These are phyloP conservation scores for Lecanicillium sp. DNA, from an alignment of 2,329 filamentous ascomycete species.

Conservation along the genomic window DNA sequence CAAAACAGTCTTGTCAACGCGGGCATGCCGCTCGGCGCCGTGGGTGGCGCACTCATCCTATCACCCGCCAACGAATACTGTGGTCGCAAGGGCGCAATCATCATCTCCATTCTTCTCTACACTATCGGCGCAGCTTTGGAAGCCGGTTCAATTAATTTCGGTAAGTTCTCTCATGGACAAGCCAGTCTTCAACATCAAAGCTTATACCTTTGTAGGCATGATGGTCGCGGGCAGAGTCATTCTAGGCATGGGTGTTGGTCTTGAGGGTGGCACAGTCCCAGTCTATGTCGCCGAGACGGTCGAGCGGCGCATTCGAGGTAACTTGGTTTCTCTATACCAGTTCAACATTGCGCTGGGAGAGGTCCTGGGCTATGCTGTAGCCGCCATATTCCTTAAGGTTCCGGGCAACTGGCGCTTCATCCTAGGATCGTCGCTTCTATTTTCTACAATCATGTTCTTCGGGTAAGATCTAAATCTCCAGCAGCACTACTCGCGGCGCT, in stretches of 20 bases:
- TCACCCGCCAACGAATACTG: slow-evolving; percentile 62
- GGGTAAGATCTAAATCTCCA: slow-evolving; percentile 20
- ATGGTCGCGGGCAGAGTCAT: slow-evolving; percentile 63
- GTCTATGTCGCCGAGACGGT: slow-evolving; percentile 71
- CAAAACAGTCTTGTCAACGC: slow-evolving; percentile 63
- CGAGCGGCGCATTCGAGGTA: slow-evolving; percentile 60
- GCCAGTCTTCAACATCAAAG: too few species aligned
- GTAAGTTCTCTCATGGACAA: too few species aligned
- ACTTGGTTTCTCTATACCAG: slow-evolving; percentile 68
- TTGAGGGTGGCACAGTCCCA: slow-evolving; percentile 68
- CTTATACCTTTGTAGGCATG: slow-evolving; percentile 44
- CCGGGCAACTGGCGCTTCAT: slow-evolving; percentile 68
- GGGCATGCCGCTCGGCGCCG: slow-evolving; percentile 65
- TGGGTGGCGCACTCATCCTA: slow-evolving; percentile 62
- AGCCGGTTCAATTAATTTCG: slow-evolving; percentile 61
- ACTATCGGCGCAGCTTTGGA: slow-evolving; percentile 63
- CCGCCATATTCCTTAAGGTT: slow-evolving; percentile 66
- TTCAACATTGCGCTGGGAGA: slow-evolving; percentile 72
- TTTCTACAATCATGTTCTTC: slow-evolving; percentile 44
- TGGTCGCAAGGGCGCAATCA: slow-evolving; percentile 62
- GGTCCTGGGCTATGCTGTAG: slow-evolving; percentile 66
- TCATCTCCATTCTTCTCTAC: slow-evolving; percentile 63
- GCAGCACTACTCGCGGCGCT: slow-evolving; percentile 44
- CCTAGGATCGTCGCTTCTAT: slow-evolving; percentile 64
- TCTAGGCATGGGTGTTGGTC: slow-evolving; percentile 63